phyloP scores from a whole-genome alignment of 176 grass and related monocot genomes.

The Miscanthus lutarioriparius region DNA sequence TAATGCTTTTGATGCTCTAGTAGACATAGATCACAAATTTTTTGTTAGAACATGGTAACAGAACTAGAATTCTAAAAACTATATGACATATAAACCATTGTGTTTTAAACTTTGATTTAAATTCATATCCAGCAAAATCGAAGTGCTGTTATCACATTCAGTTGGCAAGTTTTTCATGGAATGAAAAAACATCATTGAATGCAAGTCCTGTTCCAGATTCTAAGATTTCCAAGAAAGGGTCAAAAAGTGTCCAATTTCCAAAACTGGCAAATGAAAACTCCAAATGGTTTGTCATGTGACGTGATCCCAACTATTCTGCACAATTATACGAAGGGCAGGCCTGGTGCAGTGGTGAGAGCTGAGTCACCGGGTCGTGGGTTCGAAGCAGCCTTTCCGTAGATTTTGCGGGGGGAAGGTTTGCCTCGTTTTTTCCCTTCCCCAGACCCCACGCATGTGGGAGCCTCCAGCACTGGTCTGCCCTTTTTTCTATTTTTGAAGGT shows the following conservation, averaged over 20 bases:
- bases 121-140: not conserved
- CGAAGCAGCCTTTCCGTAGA: too few species aligned
- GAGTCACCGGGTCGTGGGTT: too few species aligned
- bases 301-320: not conserved
- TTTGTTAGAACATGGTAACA: constrained; percentile 14
- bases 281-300: not conserved
- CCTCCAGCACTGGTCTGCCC: too few species aligned
- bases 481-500: too few species aligned
- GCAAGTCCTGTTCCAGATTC: not conserved
- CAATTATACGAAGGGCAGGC: not conserved
- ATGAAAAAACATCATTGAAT: not conserved
- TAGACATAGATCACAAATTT: not conserved
- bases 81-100: not conserved
- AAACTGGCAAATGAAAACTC: not conserved
- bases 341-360: too few species aligned
- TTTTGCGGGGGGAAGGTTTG: too few species aligned
- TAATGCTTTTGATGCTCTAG: constrained; percentile 48
- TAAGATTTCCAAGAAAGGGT: not conserved
- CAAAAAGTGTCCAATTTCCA: not conserved
- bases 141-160: not conserved
- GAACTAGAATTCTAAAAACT: not conserved
- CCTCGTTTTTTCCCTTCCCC: too few species aligned
- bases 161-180: not conserved
- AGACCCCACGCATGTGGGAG: too few species aligned
- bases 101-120: not conserved